Conservation (phyloP, 257 asterid species). For the Gentiana macrophylla region DNA sequence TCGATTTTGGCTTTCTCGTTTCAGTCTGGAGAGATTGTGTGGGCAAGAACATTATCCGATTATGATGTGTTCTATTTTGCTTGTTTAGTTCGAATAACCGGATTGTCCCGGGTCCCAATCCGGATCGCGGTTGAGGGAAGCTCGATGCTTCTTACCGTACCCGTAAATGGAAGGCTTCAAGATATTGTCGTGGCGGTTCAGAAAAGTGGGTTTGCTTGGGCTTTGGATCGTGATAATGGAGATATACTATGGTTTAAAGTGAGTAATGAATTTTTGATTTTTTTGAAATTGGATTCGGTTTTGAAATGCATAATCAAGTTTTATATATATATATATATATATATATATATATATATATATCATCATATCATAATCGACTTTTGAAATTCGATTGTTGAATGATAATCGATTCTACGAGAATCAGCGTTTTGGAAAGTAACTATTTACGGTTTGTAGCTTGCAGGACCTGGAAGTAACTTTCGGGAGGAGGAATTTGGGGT, state of each 20-base stretch:
- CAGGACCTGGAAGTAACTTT: constrained; percentile 60
- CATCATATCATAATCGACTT: too few species aligned
- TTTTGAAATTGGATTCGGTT: too few species aligned
- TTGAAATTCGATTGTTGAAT: too few species aligned
- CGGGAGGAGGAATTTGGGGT: constrained; percentile 88
- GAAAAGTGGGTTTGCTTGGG: constrained; percentile 72
- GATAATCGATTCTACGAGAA: too few species aligned
- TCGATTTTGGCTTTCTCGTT: constrained; percentile 50
- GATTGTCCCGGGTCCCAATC: constrained; percentile 56
- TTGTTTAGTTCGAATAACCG: constrained; percentile 52
- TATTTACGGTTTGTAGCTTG: constrained; percentile 29
- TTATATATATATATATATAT: too few species aligned
- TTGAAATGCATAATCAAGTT: too few species aligned
- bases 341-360: too few species aligned
- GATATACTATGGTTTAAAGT: constrained; percentile 45
- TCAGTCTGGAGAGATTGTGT: constrained; percentile 34
- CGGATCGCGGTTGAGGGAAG: constrained; percentile 74
- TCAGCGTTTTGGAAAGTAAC: too few species aligned
- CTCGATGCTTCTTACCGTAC: constrained; percentile 49
- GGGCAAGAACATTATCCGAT: constrained; percentile 49
- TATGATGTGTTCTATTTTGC: constrained; percentile 53
- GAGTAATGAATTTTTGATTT: constrained; percentile 4
- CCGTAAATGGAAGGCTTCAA: constrained; percentile 16
- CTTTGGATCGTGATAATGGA: constrained; percentile 45
- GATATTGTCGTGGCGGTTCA: constrained; percentile 68